Base-by-base conservation (phyloP, 495 filamentous ascomycete species). In the Podospora fimiseda region DNA sequence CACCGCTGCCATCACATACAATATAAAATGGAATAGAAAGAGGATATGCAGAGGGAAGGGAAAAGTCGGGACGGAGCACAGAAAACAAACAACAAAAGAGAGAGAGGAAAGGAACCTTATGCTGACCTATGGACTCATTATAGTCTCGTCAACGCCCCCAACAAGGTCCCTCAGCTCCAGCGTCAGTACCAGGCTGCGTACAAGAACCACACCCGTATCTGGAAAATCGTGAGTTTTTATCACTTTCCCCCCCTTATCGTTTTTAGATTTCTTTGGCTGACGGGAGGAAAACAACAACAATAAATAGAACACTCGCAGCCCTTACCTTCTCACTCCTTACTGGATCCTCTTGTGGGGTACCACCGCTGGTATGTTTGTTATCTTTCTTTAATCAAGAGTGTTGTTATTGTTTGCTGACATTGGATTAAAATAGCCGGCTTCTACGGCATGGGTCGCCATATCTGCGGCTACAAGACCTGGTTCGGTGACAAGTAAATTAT, bases 121-220 rank as follows among this genome's bases (percentile, higher is more conserved):
- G 27, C 27, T 33, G 27, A 33, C 11, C 11, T 33, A 11, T 33
- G 5, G 27, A 11, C 5, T 44, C 15, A 39, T 24, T 23, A 41
- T 52, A 85, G 85, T 67, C 76, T 85, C 70, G 59, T 90, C 77
- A 77, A 89, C 82, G 87, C 86, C 70, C 78, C 82, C 68, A 96
- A 96, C 82, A 82, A 82, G 68, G 90, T 95, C 63, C 88, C 84
- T 30, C 70, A 85, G 68, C 86, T 89, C 73, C 90, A 96, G 79
- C 77, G 82, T 57, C 71, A 86, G 41, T 92, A 89, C 77, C 90
- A 95, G 75, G 74, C 78, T 44, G 82, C 91, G 61, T 87, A 88
- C 70, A 84, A 65, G 19, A 59, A 67, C 46, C 74, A 89, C 65
- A 75, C 83, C 60, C 83, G 90, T 67, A 74, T 90, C 70, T 95